Base-by-base conservation (phyloP, 371 early-diverging fungal species). In the Apophysomyces elegans region DNA sequence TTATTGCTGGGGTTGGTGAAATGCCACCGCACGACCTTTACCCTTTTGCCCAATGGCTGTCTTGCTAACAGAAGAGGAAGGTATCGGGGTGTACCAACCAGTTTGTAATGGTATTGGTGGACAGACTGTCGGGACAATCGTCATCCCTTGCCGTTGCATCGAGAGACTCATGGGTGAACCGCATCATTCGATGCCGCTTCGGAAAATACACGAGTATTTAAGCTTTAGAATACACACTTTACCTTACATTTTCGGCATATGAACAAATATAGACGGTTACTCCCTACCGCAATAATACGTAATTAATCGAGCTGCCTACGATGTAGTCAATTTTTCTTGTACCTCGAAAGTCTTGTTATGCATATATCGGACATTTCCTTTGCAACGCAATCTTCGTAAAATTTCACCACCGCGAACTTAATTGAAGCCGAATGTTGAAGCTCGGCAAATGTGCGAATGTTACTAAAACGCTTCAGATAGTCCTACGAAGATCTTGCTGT, bases 381-480 rank as follows among this genome's bases (percentile, higher is more conserved):
- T 18, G 67, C 67, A 8, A 38, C 46, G 8, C 67, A 46, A 5
- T 39, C 39, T 21, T 67, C 67, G 39, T 41, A 62, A 32, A 59
- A 67, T 12, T 67, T 63, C 1, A 67, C 45, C 59, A 62, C 38
- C 1, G 62, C 38, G 5, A 58, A 47, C 5, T 38, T 37, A 4
- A 62, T 62, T 35, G 12, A 35, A 21, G 35, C 14, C 4, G 46
- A 58, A n/a, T 36, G 50, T 5, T 63, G 50, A 36, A 67, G 37
- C 32, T 58, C 56, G 6, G 39, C 13, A 13, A 21, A 54, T 21
- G 37, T 21, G 3, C 63, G 37, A 11, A 62, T 5, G 35, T 12
- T n/a, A 5, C 67, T 63, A 62, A 62, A 67, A 7, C 5, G 38
- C n/a, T 47, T 37, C 21, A 67, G 45, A 35, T 59, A 44, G 13